These are phyloP conservation scores for Coriaria nepalensis DNA, from an alignment of 306 rosid species.

Conservation along the genomic window DNA sequence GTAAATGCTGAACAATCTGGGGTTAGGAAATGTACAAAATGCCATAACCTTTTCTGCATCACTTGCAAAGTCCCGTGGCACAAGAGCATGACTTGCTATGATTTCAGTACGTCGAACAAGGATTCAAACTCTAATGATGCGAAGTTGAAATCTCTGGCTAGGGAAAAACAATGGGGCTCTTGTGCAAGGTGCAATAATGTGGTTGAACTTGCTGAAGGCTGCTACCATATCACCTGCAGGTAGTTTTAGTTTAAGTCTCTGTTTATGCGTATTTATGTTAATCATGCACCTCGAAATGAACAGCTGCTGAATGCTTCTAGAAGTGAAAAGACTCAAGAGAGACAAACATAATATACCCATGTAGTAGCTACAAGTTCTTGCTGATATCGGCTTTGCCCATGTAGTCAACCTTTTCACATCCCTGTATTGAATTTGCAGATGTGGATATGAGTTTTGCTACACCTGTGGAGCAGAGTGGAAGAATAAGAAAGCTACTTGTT, in stretches of 20 bases:
- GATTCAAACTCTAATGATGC: constrained; percentile 38
- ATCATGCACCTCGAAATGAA: not conserved
- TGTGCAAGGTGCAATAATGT: constrained; percentile 59
- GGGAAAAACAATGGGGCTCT: constrained; percentile 54
- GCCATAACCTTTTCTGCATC: constrained; percentile 46
- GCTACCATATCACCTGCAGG: constrained; percentile 96
- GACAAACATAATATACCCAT: too few relatives aligned
- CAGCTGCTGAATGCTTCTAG: too few relatives aligned
- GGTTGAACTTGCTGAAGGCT: constrained; percentile 80
- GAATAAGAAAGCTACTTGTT: constrained; percentile 45
- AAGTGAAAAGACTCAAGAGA: too few relatives aligned
- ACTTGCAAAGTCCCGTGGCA: constrained; percentile 81
- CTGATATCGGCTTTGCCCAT: constrained; percentile 4
- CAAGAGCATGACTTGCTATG: constrained; percentile 26
- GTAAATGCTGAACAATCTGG: constrained; percentile 19
- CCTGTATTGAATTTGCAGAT: constrained; percentile 36
- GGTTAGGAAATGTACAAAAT: constrained; percentile 54
- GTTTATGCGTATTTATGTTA: not conserved
- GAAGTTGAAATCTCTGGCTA: constrained; percentile 52
- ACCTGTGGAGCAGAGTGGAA: constrained; percentile 72
- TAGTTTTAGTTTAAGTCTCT: constrained; percentile 10
- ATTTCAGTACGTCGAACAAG: constrained; percentile 31
- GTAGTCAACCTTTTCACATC: too few relatives aligned
- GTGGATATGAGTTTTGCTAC: constrained; percentile 64
- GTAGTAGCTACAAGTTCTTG: not conserved